Conservation (phyloP, 768 basidiomycete genomes). For the Trichaptum fuscoviolaceum region DNA sequence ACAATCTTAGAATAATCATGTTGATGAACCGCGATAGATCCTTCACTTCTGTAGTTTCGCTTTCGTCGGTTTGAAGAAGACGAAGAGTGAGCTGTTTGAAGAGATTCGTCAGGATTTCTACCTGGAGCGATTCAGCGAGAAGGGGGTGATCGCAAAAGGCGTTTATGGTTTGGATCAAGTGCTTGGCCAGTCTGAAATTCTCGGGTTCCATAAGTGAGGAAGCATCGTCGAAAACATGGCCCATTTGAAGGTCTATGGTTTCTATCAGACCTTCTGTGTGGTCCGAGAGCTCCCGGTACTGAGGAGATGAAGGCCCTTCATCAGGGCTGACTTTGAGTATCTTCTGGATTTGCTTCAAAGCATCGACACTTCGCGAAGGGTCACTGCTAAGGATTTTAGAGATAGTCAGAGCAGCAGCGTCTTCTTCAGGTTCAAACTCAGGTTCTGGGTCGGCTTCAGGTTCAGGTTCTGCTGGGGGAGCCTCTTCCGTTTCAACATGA, state of each 20-base stretch:
- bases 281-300: constrained; percentile 74
- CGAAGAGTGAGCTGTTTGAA: constrained; percentile 89
- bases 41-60: constrained; percentile 74
- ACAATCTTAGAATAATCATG: constrained; percentile 92
- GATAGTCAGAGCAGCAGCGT: constrained; percentile 75
- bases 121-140: constrained; percentile 81
- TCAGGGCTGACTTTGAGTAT: constrained; percentile 76
- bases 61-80: constrained; percentile 91
- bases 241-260: constrained; percentile 87
- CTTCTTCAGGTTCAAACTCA: constrained; percentile 36
- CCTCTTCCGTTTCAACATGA: constrained; percentile 31
- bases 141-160: constrained; percentile 89
- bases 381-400: constrained; percentile 89
- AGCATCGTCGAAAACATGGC: constrained; percentile 82
- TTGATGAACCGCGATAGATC: constrained; percentile 97
- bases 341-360: constrained; percentile 88
- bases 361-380: constrained; percentile 81
- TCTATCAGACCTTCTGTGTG: constrained; percentile 83
- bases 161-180: constrained; percentile 93
- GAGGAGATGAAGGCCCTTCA: constrained; percentile 57
- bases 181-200: constrained; percentile 93
- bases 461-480: constrained; percentile 11
- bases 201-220: constrained; percentile 68
- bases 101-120: constrained; percentile 79
- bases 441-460: constrained; percentile 20